Percentiles rank a stretch among this genome's conserved stretches.
Conservation (phyloP, 306 rosid species). For the Sicyos baderoa region DNA sequence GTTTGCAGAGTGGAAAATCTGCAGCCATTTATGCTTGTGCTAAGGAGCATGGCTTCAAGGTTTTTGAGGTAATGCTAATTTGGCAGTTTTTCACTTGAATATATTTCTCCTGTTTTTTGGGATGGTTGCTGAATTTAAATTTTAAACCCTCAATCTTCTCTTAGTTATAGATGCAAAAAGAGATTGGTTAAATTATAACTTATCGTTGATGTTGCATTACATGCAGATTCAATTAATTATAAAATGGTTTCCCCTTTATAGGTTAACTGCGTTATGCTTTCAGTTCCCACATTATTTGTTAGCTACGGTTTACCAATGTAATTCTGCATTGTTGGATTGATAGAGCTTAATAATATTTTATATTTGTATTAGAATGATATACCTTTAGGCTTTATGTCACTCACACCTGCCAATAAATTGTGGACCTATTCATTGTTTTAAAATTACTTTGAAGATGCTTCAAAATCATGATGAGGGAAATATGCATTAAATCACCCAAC, state of each 20-base stretch:
- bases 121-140: neutral
- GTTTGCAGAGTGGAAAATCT: conserved; percentile 86
- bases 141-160: neutral
- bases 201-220: neutral
- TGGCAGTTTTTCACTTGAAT: neutral
- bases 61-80: conserved; percentile 61
- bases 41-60: conserved; percentile 64
- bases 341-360: neutral
- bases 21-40: conserved; percentile 97
- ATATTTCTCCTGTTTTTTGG: neutral
- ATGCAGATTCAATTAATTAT: neutral
- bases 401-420: neutral
- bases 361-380: neutral
- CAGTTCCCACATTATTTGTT: neutral
- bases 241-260: neutral
- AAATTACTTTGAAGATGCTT: neutral
- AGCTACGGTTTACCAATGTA: neutral
- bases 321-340: neutral
- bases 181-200: neutral
- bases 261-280: neutral
- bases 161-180: neutral
- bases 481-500: neutral
- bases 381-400: neutral
- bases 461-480: neutral
- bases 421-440: neutral